Percentiles rank a stretch among this genome's conserved stretches.
phyloP scores from a whole-genome alignment of 345 rosid species.

The Leavenworthia alabamica region DNA sequence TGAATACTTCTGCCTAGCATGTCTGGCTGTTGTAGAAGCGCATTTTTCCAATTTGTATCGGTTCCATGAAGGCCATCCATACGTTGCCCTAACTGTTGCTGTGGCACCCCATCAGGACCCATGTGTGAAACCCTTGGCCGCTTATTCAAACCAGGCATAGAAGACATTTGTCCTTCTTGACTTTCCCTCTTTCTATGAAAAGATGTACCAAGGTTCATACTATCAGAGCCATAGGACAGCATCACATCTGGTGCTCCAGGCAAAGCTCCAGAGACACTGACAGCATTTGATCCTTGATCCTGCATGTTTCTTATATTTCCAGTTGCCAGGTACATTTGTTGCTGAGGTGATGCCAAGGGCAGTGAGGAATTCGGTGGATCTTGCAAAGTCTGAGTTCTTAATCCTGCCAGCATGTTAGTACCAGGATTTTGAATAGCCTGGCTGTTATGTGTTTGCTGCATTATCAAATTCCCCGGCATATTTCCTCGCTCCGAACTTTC shows the following conservation, averaged over 20 bases:
- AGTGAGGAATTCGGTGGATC: conserved; percentile 48
- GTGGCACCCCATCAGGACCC: conserved; percentile 63
- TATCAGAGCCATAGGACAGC: conserved; percentile 47
- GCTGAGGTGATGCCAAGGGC: conserved; percentile 47
- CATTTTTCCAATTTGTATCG: conserved; percentile 64
- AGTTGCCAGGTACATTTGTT: conserved; percentile 48
- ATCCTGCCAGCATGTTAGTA: conserved; percentile 38
- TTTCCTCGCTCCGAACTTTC: conserved; percentile 58
- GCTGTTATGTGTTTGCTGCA: conserved; percentile 54
- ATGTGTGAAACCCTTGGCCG: conserved; percentile 45
- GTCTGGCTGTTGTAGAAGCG: conserved; percentile 48
- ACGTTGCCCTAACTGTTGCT: conserved; percentile 53
- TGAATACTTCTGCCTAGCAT: conserved; percentile 56
- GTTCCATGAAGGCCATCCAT: conserved; percentile 56
- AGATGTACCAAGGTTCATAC: conserved; percentile 43
- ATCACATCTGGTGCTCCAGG: conserved; percentile 66
- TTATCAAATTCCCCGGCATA: conserved; percentile 45
- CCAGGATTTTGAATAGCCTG: conserved; percentile 50
- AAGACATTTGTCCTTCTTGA: conserved; percentile 60
- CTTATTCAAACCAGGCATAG: conserved; percentile 57
- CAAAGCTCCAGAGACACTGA: conserved; percentile 44
- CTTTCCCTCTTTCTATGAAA: conserved; percentile 64
- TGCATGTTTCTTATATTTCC: conserved; percentile 54
- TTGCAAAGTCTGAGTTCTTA: conserved; percentile 51
- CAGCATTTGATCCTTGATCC: conserved; percentile 56